Base-by-base conservation (phyloP, 2,329 filamentous ascomycete genomes). In the Aspergillus costaricaensis region DNA sequence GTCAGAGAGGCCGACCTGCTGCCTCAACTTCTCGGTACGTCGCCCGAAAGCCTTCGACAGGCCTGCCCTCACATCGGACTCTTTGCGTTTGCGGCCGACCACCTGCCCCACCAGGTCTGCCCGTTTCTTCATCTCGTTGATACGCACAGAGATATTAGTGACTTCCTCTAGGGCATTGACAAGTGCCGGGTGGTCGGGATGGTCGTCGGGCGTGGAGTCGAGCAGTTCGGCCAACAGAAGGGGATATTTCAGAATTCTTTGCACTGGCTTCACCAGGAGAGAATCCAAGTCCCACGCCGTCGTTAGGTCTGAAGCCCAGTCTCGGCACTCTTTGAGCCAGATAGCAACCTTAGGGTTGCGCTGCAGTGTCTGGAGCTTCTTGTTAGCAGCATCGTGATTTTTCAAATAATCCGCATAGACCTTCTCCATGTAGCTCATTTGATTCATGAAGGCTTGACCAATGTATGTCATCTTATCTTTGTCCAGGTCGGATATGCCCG, bases 121-220 rank as follows among this genome's bases (percentile, higher is more conserved):
- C 56, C 96, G 93, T 79, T 94, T 96, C 80, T 97, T 98, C 57
- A 92, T 88, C 73, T 96, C 92, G 78, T 99, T 96, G 75, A 98
- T 98, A 48, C 86, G 83, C 41, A 83, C 80, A 30, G 85, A 84
- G 65, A 88, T 83, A 57, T 81, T 82, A 7, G 83, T 84, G 30
- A 87, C 80, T 62, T 94, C 90, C 56, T 90, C 85, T 21, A 91
- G 86, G 9, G 93, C 89, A 39, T 83, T 84, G 65, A 90, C 86
- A 36, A 99, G 83, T 8, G 85, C 80, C 25, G 83, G 80, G 62
- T 89, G 86, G 75, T 99, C 95, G 0, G 94, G 93, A 72, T 99
- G 95, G 64, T 92, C 88, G 9, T 83, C 77, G 0, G 91, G 89
- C 0, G 94, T 98, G 59, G 89, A 85, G 64, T 92, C 88, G 23